Base-by-base conservation (phyloP, 1,284 basidiomycete genomes). In the Filobasidium uniguttulatum region DNA sequence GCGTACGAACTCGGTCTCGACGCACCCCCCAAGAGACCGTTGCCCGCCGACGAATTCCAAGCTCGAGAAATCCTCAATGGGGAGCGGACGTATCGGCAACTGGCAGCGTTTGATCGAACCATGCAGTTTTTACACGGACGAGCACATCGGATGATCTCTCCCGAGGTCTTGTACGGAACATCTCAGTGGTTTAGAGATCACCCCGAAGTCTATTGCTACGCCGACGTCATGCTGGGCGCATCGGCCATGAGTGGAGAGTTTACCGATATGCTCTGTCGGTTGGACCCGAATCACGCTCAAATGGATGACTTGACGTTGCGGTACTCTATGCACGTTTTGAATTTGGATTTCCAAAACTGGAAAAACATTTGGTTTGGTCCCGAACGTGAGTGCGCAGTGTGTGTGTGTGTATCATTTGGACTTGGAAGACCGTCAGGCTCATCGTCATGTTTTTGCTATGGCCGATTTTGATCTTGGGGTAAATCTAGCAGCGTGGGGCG, bases 1-100 rank as follows among this genome's bases (percentile, higher is more conserved):
- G 69, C 65, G 2, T 63, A 64, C 51, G 64, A 68, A 54, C 55
- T 71, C 28, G 60, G 63, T 1, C 57, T 71, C 6, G 57, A 66
- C 47, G 55, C 56, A n/a, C 57, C 54, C 2, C 56, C 56, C 8
- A 46, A 50, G 7, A 46, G 62, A 19, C 65, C 65, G 12, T 52
- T 67, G 33, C 61, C 65, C 1, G 40, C 54, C 8, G 56, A 62
- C 20, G 64, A 65, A 46, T n/a, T 49, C 15, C 49, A 51, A 20
- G 56, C 56, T 19, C 20, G 56, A 14, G 49, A 52, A 33, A 45
- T 57, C n/a, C 34, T 59, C 2, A 43, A 59, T 34, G 46, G 55
- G 15, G 57, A 59, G 46, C 30, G 57, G 22, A 50, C 50, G 3
- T 59, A 50, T 45, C 46, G 46, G 35, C 57, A 58, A 48, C 49